Evolutionary conservation across 1,284 basidiomycete species (phyloP), one percentile per base, ranked within the genome.

Genomic region (Cryptococcus maquisensis): DNA sequence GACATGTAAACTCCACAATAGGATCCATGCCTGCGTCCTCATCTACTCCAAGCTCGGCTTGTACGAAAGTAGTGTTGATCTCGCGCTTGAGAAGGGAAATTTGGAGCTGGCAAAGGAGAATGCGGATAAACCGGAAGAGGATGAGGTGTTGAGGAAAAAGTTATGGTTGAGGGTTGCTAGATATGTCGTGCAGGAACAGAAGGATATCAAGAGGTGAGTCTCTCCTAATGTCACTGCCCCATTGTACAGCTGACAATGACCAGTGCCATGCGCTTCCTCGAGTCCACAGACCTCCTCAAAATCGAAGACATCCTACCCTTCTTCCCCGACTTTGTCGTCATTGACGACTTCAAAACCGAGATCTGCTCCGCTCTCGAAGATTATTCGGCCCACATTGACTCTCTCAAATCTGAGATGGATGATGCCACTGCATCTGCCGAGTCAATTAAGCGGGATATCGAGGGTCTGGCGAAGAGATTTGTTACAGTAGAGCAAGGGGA

Each of bases 241-340:
- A 39, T 42, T 23, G 4, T 20, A 18, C 23, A 9, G 7, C 40
- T 49, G 37, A 52, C 21, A 24, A 36, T 35, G 12, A 43, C 21
- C 65, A 96, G 93, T 49, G 96, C 95, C 16, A 98, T 98, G 90
- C 84, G 83, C 36, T 98, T 98, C 79, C 79, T 98, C 60, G 90
- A 96, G 67, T 87, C 90, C 56, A 96, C 95, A 0, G 87, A 93
- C 66, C 78, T 98, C 26, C 84, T 99, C 69, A 95, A 97, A 76
- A 95, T 99, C 62, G 96, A 99, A 74, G 96, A 99, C 71, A 95
- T 98, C 51, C 78, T 99, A 23, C 96, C 96, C 3, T 98, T 98
- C 84, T 98, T 99, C 84, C 95, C 96, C 2, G 95, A 98, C 77
- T 99, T 99, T 75, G 92, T 95, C 13, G 91, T 98, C 60, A 98